Percentiles rank a stretch among this genome's conserved stretches.
Conservation (phyloP, 441 rosid species). For the Syzygium malaccense region DNA sequence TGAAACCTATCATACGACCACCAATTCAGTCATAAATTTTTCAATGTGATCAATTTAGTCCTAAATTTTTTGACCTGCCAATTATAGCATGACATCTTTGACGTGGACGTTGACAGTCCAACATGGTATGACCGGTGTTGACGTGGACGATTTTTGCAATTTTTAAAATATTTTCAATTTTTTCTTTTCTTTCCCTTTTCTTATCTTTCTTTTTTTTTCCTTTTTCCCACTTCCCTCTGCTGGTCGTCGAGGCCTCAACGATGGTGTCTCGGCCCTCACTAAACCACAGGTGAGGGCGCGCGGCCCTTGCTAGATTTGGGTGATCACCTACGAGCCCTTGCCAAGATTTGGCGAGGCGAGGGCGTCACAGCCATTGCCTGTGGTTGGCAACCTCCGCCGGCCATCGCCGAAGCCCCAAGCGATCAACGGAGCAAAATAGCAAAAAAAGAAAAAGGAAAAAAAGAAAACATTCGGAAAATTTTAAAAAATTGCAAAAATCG, state of each 20-base stretch:
- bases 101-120: fast-evolving
- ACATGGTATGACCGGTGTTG: fast-evolving
- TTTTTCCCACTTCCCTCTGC: fast-evolving
- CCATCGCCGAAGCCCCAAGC: fast-evolving
- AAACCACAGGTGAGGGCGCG: neutral
- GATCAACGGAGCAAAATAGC: fast-evolving
- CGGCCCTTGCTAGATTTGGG: too few relatives aligned
- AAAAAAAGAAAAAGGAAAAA: neutral
- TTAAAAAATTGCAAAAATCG: neutral
- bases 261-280: neutral
- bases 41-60: fast-evolving
- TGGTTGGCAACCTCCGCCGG: neutral
- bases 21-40: neutral
- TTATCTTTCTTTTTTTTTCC: neutral
- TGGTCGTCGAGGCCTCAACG: fast-evolving
- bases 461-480: too few relatives aligned
- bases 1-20: neutral
- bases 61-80: fast-evolving
- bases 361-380: fast-evolving
- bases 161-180: neutral
- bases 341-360: neutral
- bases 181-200: too few relatives aligned
- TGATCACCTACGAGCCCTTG: too few relatives aligned
- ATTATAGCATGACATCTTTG: fast-evolving
- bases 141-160: neutral